Percentiles rank a stretch among this genome's conserved stretches.
Evolutionary conservation across 2,329 filamentous ascomycete species (phyloP).

Genomic region (Alternaria solani): DNA sequence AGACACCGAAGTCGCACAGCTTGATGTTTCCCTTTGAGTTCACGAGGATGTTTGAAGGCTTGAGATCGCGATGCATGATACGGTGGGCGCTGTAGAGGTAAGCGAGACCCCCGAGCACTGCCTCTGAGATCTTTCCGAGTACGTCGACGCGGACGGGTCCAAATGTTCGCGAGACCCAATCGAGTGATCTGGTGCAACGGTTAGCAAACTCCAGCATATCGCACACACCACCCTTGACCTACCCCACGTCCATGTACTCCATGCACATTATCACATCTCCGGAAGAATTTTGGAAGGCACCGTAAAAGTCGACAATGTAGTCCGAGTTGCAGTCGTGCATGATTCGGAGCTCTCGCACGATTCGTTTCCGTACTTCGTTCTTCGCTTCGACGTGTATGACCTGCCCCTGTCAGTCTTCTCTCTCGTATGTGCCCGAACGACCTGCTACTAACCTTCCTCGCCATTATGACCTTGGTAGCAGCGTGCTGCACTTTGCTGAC

Average conservation of each 20-base stretch:
- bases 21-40: slow-evolving; percentile 96
- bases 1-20: slow-evolving; percentile 98
- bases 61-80: slow-evolving; percentile 99
- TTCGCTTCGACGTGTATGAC: slow-evolving; percentile 98
- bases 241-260: slow-evolving; percentile 99
- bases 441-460: slow-evolving; percentile 77
- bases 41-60: slow-evolving; percentile 95
- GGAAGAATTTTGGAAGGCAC: slow-evolving; percentile 93
- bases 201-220: slow-evolving; percentile 19
- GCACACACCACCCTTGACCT: slow-evolving; percentile 53
- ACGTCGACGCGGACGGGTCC: slow-evolving; percentile 96
- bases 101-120: slow-evolving; percentile 88
- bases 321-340: slow-evolving; percentile 98
- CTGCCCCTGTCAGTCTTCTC: slow-evolving; percentile 58
- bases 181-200: slow-evolving; percentile 72
- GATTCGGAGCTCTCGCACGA: slow-evolving; percentile 95
- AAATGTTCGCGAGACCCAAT: slow-evolving; percentile 92
- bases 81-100: slow-evolving; percentile 96
- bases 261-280: slow-evolving; percentile 99
- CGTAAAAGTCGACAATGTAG: slow-evolving; percentile 97
- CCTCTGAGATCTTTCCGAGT: slow-evolving; percentile 95
- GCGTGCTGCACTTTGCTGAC: slow-evolving; percentile 98
- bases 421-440: background rate
- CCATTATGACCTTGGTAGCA: slow-evolving; percentile 95
- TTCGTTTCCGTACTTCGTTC: slow-evolving; percentile 94